phyloP scores from a whole-genome alignment of 2,329 filamentous ascomycete genomes.

The Dothideomycetes sp. region DNA sequence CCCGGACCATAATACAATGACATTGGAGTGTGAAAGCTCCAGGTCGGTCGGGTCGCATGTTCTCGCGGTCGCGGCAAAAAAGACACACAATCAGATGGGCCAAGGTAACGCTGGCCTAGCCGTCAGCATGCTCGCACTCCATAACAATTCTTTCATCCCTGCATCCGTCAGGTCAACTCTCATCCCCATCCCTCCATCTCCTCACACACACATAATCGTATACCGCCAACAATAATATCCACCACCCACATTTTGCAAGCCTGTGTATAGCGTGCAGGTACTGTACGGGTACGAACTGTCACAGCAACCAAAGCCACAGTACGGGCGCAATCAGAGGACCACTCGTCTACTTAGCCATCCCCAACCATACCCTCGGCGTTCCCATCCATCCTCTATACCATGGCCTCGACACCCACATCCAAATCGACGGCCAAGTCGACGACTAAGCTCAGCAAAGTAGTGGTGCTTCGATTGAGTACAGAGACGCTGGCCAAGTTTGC shows the following conservation, averaged over 20 bases:
- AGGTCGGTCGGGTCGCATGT: too few relatives aligned
- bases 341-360: constrained; percentile 9
- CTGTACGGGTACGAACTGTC: too few relatives aligned
- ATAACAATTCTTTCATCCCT: not conserved
- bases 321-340: constrained; percentile 15
- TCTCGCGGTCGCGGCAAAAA: too few relatives aligned
- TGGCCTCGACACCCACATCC: constrained; percentile 14
- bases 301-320: constrained; percentile 13
- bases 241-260: constrained; percentile 13
- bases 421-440: constrained; percentile 15
- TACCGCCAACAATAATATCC: constrained; percentile 17
- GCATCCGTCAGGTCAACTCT: too few relatives aligned
- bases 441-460: constrained; percentile 23
- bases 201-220: constrained; percentile 6
- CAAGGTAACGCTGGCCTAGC: too few relatives aligned
- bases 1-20: too few relatives aligned
- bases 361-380: constrained; percentile 17
- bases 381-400: constrained; percentile 6
- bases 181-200: constrained; percentile 10
- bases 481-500: constrained; percentile 22
- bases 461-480: constrained; percentile 22
- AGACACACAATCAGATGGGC: too few relatives aligned
- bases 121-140: constrained; percentile 4
- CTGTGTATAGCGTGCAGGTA: too few relatives aligned
- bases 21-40: too few relatives aligned